A percentile compares a stretch with the other conserved stretches of the same genome.
Evolutionary conservation across 1,284 basidiomycete species (phyloP).

Genomic region (Malassezia vespertilionis): DNA sequence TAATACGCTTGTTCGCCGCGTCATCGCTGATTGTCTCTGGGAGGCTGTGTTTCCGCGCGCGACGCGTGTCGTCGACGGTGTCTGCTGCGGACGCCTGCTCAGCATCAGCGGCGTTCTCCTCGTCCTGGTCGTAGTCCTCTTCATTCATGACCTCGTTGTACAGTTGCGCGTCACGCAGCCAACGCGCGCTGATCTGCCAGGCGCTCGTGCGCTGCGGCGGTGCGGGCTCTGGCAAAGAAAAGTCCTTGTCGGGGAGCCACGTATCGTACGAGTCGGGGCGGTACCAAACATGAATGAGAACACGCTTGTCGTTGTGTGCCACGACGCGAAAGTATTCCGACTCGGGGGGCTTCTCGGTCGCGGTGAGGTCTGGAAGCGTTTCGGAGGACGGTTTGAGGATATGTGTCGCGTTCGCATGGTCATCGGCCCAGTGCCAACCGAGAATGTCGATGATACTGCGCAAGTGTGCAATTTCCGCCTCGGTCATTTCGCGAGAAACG

Average conservation of each 20-base stretch:
- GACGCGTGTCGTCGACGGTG: conserved; percentile 7
- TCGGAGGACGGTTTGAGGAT: conserved; percentile 29
- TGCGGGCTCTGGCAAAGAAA: conserved; percentile 43
- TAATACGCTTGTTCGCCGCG: conserved; percentile 36
- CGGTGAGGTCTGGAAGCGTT: conserved; percentile 16
- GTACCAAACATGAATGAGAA: conserved; percentile 47
- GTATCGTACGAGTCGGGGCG: conserved; percentile 48
- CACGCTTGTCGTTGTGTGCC: conserved; percentile 30
- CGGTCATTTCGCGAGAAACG: conserved; percentile 26
- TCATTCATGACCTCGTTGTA: conserved; percentile 48
- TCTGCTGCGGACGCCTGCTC: conserved; percentile 8
- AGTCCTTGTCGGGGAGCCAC: conserved; percentile 45
- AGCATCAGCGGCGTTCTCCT: conserved; percentile 13
- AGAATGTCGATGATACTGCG: conserved; percentile 27
- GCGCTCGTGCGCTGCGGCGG: conserved; percentile 26
- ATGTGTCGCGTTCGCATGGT: conserved; percentile 30
- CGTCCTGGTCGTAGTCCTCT: conserved; percentile 45
- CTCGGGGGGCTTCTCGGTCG: conserved; percentile 8
- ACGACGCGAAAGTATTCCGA: conserved; percentile 45
- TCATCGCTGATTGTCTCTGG: conserved; percentile 40
- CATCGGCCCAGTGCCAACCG: conserved; percentile 36
- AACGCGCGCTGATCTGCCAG: conserved; percentile 35
- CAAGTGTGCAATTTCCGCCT: conserved; percentile 33
- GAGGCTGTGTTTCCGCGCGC: conserved; percentile 37
- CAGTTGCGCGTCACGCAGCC: conserved; percentile 37